Percentiles rank a stretch among this genome's conserved stretches.
Conservation (phyloP, 768 basidiomycete species). For the Clitopilus passeckerianus region DNA sequence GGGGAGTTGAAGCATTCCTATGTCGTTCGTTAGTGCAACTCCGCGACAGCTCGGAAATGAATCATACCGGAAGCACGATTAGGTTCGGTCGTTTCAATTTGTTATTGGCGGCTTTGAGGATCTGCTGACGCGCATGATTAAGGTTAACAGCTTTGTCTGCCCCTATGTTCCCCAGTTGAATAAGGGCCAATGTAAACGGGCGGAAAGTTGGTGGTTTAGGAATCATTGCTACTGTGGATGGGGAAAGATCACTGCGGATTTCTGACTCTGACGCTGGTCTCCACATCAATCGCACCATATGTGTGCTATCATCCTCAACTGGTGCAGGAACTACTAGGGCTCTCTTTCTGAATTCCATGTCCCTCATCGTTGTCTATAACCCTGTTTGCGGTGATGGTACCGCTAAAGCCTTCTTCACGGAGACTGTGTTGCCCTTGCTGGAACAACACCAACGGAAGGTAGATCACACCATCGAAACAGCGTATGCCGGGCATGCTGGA, state of each 20-base stretch:
- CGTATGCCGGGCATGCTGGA: conserved; percentile 51
- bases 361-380: conserved; percentile 67
- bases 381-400: conserved; percentile 64
- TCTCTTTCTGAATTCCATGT: conserved; percentile 22
- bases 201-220: conserved; percentile 32
- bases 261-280: not conserved
- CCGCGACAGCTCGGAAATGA: not conserved
- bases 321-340: not conserved
- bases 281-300: not conserved
- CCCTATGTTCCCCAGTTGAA: conserved; percentile 81
- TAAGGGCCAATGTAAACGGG: conserved; percentile 80
- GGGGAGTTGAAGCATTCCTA: conserved; percentile 91
- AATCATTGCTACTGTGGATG: not conserved
- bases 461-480: conserved; percentile 42
- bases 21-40: not conserved
- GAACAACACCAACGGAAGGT: conserved; percentile 28
- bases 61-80: conserved; percentile 76
- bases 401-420: conserved; percentile 50
- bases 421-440: conserved; percentile 64
- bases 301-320: not conserved
- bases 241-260: no score
- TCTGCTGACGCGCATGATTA: conserved; percentile 74
- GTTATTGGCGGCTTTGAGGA: conserved; percentile 58
- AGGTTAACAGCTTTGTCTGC: conserved; percentile 76
- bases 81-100: conserved; percentile 60